These are phyloP conservation scores for Saturnispora serradocipensis DNA, from an alignment of 805 yeast species.

Conservation along the genomic window DNA sequence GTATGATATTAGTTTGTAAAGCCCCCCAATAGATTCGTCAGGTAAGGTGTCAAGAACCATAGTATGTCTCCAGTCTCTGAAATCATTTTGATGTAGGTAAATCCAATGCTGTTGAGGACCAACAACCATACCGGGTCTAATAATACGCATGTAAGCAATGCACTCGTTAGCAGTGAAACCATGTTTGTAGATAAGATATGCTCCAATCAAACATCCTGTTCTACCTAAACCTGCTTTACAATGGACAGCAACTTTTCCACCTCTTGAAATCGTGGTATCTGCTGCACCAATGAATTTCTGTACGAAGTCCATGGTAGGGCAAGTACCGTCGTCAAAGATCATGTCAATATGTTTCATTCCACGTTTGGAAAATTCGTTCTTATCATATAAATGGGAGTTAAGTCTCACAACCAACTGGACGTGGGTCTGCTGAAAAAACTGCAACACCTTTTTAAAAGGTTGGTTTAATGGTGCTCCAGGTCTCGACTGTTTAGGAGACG, in stretches of 20 bases:
- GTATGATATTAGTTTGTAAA: conserved; percentile 50
- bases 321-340: conserved; percentile 97
- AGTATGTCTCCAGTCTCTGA: conserved; percentile 92
- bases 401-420: conserved; percentile 87
- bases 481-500: conserved; percentile 76
- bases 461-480: conserved; percentile 50
- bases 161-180: conserved; percentile 97
- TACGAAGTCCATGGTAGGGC: conserved; percentile 91
- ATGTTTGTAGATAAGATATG: conserved; percentile 89
- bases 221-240: conserved; percentile 98
- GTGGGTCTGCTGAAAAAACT: conserved; percentile 59
- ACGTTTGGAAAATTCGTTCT: conserved; percentile 68
- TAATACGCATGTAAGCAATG: conserved; percentile 91
- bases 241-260: conserved; percentile 97
- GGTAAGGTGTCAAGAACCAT: conserved; percentile 70
- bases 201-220: conserved; percentile 97
- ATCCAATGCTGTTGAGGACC: conserved; percentile 99
- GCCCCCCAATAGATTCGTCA: conserved; percentile 57
- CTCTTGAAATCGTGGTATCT: conserved; percentile 73
- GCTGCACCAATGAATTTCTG: conserved; percentile 92
- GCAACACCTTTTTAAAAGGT: conserved; percentile 73
- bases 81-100: conserved; percentile 90
- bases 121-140: conserved; percentile 99
- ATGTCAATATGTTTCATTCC: conserved; percentile 88
- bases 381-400: conserved; percentile 85